Conservation (phyloP, 106 monocot genomes). For the Acanthochlamys bracteata region DNA sequence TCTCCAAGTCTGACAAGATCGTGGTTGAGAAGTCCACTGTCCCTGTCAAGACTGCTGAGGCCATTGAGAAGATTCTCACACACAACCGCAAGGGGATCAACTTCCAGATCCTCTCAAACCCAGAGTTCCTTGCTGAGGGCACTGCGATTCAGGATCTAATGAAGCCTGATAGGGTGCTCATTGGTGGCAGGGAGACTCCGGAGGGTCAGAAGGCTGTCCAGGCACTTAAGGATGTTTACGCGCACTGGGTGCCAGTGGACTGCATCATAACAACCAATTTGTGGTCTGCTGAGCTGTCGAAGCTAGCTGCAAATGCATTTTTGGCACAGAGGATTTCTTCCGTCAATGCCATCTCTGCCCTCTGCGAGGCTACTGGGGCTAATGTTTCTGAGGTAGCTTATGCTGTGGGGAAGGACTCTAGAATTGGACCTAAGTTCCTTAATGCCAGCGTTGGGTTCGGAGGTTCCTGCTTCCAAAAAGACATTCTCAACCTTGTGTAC, state of each 20-base stretch:
- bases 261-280: constrained; percentile 35
- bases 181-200: constrained; percentile 42
- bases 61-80: constrained; percentile 41
- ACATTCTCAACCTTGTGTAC: constrained; percentile 40
- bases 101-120: constrained; percentile 39
- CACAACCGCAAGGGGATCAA: constrained; percentile 44
- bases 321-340: constrained; percentile 41
- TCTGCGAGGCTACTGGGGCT: constrained; percentile 39
- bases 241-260: constrained; percentile 39
- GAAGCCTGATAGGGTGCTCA: constrained; percentile 34
- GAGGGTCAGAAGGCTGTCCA: constrained; percentile 32
- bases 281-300: constrained; percentile 43
- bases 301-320: constrained; percentile 40
- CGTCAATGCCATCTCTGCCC: constrained; percentile 37
- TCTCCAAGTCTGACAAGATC: constrained; percentile 46
- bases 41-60: constrained; percentile 40
- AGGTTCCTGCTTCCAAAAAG: constrained; percentile 48
- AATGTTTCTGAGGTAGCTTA: constrained; percentile 32
- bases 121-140: constrained; percentile 43
- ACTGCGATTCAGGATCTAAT: constrained; percentile 40
- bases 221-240: constrained; percentile 28
- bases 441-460: constrained; percentile 48
- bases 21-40: constrained; percentile 47
- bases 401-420: constrained; percentile 36
- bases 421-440: constrained; percentile 35